These are phyloP conservation scores for Chrysosporium queenslandicum DNA, from an alignment of 2,329 filamentous ascomycete species.

Conservation along the genomic window DNA sequence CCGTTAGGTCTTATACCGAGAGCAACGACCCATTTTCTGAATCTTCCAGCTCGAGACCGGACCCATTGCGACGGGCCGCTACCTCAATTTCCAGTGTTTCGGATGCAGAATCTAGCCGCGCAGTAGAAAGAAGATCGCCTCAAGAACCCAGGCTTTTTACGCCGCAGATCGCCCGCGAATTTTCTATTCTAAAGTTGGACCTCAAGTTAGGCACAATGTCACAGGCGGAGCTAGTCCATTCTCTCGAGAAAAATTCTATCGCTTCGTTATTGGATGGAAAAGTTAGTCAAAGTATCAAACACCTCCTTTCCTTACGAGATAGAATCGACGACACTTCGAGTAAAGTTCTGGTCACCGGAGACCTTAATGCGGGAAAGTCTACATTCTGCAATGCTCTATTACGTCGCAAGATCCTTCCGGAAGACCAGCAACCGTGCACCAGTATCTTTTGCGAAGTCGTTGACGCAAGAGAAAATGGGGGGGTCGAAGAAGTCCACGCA, in stretches of 20 bases:
- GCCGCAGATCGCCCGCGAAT: constrained; percentile 88
- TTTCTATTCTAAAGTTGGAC: constrained; percentile 90
- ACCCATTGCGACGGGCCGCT: constrained; percentile 57
- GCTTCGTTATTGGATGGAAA: constrained; percentile 86
- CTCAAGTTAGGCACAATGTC: constrained; percentile 78
- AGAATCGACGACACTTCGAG: constrained; percentile 95
- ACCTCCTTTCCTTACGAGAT: constrained; percentile 75
- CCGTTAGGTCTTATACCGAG: constrained; percentile 28
- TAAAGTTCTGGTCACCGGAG: constrained; percentile 91
- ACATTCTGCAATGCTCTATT: constrained; percentile 98
- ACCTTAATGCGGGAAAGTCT: constrained; percentile 94
- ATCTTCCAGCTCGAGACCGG: constrained; percentile 33
- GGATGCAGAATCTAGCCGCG: constrained; percentile 61
- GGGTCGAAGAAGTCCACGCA: constrained; percentile 89
- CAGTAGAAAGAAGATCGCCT: constrained; percentile 51
- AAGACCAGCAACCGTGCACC: constrained; percentile 96
- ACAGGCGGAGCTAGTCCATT: constrained; percentile 86
- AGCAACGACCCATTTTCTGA: constrained; percentile 22
- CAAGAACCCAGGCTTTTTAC: constrained; percentile 76
- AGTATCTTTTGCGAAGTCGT: constrained; percentile 97
- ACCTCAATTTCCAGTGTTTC: constrained; percentile 56
- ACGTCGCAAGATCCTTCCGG: constrained; percentile 81
- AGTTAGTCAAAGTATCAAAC: constrained; percentile 85
- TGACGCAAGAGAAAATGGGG: constrained; percentile 80
- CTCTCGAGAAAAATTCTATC: constrained; percentile 81